Conservation (phyloP, 176 grass and related monocot species). For the Eremochloa ophiuroides region DNA sequence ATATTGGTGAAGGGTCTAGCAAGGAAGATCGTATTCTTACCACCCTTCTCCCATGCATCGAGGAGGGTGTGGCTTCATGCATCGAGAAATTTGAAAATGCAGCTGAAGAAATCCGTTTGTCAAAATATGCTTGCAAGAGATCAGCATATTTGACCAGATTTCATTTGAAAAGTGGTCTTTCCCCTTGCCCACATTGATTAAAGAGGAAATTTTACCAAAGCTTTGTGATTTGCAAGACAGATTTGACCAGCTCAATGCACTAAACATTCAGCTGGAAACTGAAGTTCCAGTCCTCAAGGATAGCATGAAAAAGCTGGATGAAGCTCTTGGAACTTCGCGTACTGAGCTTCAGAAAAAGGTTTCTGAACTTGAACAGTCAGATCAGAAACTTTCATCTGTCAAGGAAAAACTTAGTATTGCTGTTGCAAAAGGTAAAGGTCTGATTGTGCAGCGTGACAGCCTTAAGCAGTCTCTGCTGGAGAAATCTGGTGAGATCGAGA, state of each 20-base stretch:
- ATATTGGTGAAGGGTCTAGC: slow-evolving; percentile 26
- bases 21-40: slow-evolving; percentile 48
- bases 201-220: slow-evolving; percentile 52
- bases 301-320: slow-evolving; percentile 50
- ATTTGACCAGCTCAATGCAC: slow-evolving; percentile 54
- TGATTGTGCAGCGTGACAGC: slow-evolving; percentile 87
- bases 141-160: slow-evolving; percentile 50
- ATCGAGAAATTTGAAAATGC: slow-evolving; percentile 63
- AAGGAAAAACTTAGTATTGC: slow-evolving; percentile 94
- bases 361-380: slow-evolving; percentile 72
- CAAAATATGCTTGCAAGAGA: slow-evolving; percentile 73
- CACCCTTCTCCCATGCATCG: slow-evolving; percentile 63
- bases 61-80: slow-evolving; percentile 55
- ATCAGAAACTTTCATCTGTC: slow-evolving; percentile 81
- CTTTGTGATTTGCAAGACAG: slow-evolving; percentile 46
- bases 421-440: slow-evolving; percentile 92
- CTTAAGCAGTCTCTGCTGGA: slow-evolving; percentile 89
- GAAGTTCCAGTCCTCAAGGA: slow-evolving; percentile 68
- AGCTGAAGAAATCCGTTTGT: slow-evolving; percentile 54
- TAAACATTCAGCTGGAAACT: slow-evolving; percentile 70
- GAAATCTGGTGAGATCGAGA: slow-evolving; percentile 75
- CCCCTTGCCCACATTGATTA: slow-evolving; percentile 61
- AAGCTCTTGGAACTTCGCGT: slow-evolving; percentile 43
- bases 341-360: slow-evolving; percentile 58
- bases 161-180: slow-evolving; percentile 62